Evolutionary conservation across 1,284 basidiomycete species (phyloP), one percentile per base, ranked within the genome.

Genomic region (Pseudozyma thailandica): DNA sequence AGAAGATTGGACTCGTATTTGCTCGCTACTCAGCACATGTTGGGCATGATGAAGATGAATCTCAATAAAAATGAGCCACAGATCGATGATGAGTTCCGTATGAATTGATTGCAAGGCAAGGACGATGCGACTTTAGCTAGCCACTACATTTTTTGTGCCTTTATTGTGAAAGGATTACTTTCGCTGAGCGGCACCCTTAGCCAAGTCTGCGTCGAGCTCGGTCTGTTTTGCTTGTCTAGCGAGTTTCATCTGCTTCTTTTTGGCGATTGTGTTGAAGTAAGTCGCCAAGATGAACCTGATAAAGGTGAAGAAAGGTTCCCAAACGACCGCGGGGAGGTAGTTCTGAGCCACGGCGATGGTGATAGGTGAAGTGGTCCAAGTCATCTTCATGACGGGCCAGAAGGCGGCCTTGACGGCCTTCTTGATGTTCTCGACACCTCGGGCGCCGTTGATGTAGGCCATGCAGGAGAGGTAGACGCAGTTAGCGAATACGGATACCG

Each of bases 371-470:
- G 89, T 88, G 60, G 89, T 85, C 91, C 90, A 92, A 48, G 88
- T 89, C 62, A 91, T 86, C 83, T 87, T 85, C 71, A 94, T 87
- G 57, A 93, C 90, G 27, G 88, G 84, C 83, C 90, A 87, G 86
- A 93, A 92, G 28, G 90, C 90, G 31, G 85, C 87, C 82, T 88
- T 90, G 54, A 94, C 87, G 0, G 91, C 90, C 73, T 87, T 88
- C 48, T 88, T 77, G 52, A 94, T 86, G 33, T 90, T 89, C 35
- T 89, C 87, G 8, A 87, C 72, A 2, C 89, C 88, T 73, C 87
- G 88, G 13, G 91, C 91, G 39, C 93, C 93, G 73, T 90, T 91
- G 73, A 95, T 92, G 48, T 93, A 84, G 6, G 92, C 91, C 89
- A 93, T 91, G 44, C 88, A 91, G 0, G 89, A 85, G 47, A 94